These are phyloP conservation scores for Silene conica DNA, from an alignment of 148 eudicot species.

Conservation along the genomic window DNA sequence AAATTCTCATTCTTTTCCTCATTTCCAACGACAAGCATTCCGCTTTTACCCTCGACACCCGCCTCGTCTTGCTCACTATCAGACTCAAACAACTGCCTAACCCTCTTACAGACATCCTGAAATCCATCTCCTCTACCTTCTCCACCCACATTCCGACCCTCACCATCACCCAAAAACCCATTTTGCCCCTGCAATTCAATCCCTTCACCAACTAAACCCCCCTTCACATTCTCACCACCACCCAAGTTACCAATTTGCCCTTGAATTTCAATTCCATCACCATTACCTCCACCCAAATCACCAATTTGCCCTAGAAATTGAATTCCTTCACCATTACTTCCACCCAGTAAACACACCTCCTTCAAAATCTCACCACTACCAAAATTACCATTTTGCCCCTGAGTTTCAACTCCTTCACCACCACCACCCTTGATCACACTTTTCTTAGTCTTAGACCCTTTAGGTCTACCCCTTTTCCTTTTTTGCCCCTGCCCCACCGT, in stretches of 20 bases:
- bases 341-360: not conserved
- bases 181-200: not conserved
- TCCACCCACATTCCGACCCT: not conserved
- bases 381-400: not conserved
- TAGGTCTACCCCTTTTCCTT: constrained; percentile 26
- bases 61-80: constrained; percentile 29
- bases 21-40: not conserved
- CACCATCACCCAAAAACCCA: not conserved
- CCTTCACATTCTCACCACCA: not conserved
- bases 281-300: not conserved
- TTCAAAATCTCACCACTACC: not conserved
- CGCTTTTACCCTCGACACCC: constrained; percentile 2
- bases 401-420: not conserved
- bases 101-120: constrained; percentile 23
- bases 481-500: constrained; percentile 21
- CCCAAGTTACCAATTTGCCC: not conserved
- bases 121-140: constrained; percentile 5
- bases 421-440: not conserved
- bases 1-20: constrained; percentile 2
- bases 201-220: not conserved
- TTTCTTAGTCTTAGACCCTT: constrained; percentile 30
- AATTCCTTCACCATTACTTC: not conserved
- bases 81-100: constrained; percentile 29
- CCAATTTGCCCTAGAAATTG: constrained; percentile 1
- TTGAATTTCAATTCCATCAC: not conserved